phyloP scores from a whole-genome alignment of 1,139 yeast species.

The Diutina ranongensis region DNA sequence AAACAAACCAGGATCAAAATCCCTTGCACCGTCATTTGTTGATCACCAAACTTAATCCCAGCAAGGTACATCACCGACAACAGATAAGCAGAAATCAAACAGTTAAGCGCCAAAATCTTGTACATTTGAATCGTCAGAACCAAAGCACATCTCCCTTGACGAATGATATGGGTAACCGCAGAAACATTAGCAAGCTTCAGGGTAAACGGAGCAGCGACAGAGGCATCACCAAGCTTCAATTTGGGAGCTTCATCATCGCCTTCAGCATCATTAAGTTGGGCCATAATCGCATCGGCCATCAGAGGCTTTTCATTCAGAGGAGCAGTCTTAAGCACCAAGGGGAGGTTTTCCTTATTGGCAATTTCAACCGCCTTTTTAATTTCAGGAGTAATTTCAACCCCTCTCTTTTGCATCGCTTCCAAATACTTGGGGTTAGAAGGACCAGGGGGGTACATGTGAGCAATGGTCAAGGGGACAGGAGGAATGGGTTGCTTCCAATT shows the following conservation, averaged over 20 bases:
- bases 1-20: slow-evolving; percentile 86
- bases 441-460: slow-evolving; percentile 95
- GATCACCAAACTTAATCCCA: slow-evolving; percentile 97
- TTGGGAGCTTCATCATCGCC: slow-evolving; percentile 77
- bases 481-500: slow-evolving; percentile 82
- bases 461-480: slow-evolving; percentile 77
- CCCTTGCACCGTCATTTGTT: slow-evolving; percentile 92
- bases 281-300: slow-evolving; percentile 65
- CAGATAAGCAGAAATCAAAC: slow-evolving; percentile 94
- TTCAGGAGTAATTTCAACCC: slow-evolving; percentile 61
- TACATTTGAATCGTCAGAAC: slow-evolving; percentile 98
- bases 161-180: slow-evolving; percentile 84
- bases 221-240: slow-evolving; percentile 94
- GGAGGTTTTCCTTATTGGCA: slow-evolving; percentile 28
- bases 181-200: slow-evolving; percentile 88
- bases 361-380: slow-evolving; percentile 46
- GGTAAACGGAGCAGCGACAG: slow-evolving; percentile 98
- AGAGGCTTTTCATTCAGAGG: slow-evolving; percentile 8
- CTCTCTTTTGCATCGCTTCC: slow-evolving; percentile 75
- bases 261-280: slow-evolving; percentile 51
- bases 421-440: slow-evolving; percentile 81
- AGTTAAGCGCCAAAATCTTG: slow-evolving; percentile 91
- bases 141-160: slow-evolving; percentile 98
- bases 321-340: slow-evolving; percentile 12
- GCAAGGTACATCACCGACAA: slow-evolving; percentile 89